These are phyloP conservation scores for Debaryomyces subglobosus DNA, from an alignment of 1,139 yeast genomes.

Conservation along the genomic window DNA sequence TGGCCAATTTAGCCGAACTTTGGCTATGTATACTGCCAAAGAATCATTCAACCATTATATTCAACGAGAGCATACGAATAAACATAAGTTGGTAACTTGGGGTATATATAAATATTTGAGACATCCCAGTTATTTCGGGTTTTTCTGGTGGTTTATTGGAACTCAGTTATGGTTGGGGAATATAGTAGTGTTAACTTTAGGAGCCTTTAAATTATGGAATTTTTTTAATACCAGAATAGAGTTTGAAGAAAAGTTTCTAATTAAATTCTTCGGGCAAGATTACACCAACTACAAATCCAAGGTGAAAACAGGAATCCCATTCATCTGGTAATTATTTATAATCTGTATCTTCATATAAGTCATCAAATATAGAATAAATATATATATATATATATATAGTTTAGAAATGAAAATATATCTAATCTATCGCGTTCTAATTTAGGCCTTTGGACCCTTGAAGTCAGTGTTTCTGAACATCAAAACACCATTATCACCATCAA, in stretches of 20 bases:
- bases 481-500: slow-evolving; percentile 63
- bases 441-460: neutral
- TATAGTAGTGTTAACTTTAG: slow-evolving; percentile 28
- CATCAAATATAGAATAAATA: neutral
- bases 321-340: slow-evolving; percentile 29
- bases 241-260: slow-evolving; percentile 68
- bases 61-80: slow-evolving; percentile 51
- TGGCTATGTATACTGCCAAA: slow-evolving; percentile 88
- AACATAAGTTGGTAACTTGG: slow-evolving; percentile 67
- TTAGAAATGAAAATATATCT: neutral
- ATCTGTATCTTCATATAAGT: neutral
- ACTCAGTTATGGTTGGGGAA: slow-evolving; percentile 73
- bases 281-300: slow-evolving; percentile 56
- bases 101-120: slow-evolving; percentile 73
- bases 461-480: slow-evolving; percentile 59
- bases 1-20: slow-evolving; percentile 72
- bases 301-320: slow-evolving; percentile 68
- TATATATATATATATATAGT: neutral
- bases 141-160: slow-evolving; percentile 93
- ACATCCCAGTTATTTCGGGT: slow-evolving; percentile 93
- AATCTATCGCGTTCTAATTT: neutral
- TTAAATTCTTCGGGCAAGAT: slow-evolving; percentile 68
- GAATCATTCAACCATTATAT: slow-evolving; percentile 85
- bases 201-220: slow-evolving; percentile 49
- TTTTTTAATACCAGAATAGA: slow-evolving; percentile 71